phyloP scores from a whole-genome alignment of 1,139 yeast genomes.

The Wickerhamomyces sp. region DNA sequence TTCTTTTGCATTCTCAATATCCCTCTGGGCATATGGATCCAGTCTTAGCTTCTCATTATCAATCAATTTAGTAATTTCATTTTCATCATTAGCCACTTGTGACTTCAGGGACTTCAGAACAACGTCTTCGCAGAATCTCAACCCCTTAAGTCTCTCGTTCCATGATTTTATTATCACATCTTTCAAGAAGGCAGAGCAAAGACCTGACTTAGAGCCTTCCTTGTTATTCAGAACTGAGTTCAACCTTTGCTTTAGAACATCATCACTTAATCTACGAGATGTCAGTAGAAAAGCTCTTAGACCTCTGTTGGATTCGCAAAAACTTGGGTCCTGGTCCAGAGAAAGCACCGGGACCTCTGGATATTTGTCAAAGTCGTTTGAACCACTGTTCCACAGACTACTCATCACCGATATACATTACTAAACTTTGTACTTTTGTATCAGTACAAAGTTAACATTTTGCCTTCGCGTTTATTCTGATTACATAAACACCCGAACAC shows the following conservation, averaged over 20 bases:
- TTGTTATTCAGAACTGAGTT: constrained; percentile 28
- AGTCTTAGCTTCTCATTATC: constrained; percentile 28
- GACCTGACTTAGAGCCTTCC: constrained; percentile 8
- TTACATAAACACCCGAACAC: not conserved
- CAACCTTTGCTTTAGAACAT: constrained; percentile 35
- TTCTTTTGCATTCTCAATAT: constrained; percentile 27
- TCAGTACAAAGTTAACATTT: no score
- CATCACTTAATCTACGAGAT: constrained; percentile 41
- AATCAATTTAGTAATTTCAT: constrained; percentile 13
- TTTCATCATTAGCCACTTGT: constrained; percentile 21
- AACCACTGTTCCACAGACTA: constrained; percentile 14
- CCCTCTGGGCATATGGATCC: constrained; percentile 45
- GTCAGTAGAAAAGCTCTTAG: constrained; percentile 36
- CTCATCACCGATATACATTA: constrained; percentile 11
- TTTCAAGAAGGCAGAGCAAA: constrained; percentile 30
- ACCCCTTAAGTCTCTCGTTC: constrained; percentile 33
- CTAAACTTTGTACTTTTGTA: no score
- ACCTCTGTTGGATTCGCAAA: constrained; percentile 36
- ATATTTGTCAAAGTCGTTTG: constrained; percentile 11
- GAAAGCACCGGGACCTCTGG: constrained; percentile 15
- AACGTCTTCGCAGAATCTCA: constrained; percentile 36
- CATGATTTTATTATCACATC: constrained; percentile 38
- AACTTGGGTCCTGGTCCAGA: constrained; percentile 23
- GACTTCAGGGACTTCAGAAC: constrained; percentile 25
- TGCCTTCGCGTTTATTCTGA: no score